Percentiles rank a stretch among this genome's conserved stretches.
phyloP scores from a whole-genome alignment of 75 land plant genomes.

The Sequoia sempervirens region DNA sequence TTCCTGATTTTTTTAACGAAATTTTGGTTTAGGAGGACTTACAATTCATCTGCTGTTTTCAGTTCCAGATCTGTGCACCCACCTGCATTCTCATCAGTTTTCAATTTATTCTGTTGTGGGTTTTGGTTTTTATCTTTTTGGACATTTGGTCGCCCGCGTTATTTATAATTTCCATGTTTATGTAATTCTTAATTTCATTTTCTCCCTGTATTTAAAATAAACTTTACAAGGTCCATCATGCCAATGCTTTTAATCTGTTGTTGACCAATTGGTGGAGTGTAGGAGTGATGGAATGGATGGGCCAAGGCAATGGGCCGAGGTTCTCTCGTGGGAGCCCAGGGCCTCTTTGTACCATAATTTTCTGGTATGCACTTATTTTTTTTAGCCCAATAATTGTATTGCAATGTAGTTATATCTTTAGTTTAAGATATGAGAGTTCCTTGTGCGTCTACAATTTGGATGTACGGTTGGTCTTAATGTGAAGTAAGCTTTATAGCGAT shows the following conservation, averaged over 20 bases:
- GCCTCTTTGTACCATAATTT: constrained; percentile 81
- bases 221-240: not conserved
- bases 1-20: constrained; percentile 8
- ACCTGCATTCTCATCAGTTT: not conserved
- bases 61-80: not conserved
- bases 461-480: not conserved
- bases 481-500: not conserved
- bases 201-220: not conserved
- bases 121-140: not conserved
- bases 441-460: not conserved
- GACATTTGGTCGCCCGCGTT: not conserved
- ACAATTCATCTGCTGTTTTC: not conserved
- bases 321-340: constrained; percentile 88
- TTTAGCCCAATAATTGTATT: not conserved
- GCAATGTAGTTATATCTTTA: not conserved
- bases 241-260: not conserved
- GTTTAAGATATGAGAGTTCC: not conserved
- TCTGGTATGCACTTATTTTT: constrained; percentile 39
- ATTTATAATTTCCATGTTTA: not conserved
- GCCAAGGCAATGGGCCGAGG: constrained; percentile 65
- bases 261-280: not conserved
- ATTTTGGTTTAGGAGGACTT: not conserved
- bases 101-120: not conserved
- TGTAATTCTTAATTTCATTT: not conserved
- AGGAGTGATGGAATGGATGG: constrained; percentile 30